Evolutionary conservation across 2,329 filamentous ascomycete species (phyloP).

Genomic region (Sporothrix dimorphospora): DNA sequence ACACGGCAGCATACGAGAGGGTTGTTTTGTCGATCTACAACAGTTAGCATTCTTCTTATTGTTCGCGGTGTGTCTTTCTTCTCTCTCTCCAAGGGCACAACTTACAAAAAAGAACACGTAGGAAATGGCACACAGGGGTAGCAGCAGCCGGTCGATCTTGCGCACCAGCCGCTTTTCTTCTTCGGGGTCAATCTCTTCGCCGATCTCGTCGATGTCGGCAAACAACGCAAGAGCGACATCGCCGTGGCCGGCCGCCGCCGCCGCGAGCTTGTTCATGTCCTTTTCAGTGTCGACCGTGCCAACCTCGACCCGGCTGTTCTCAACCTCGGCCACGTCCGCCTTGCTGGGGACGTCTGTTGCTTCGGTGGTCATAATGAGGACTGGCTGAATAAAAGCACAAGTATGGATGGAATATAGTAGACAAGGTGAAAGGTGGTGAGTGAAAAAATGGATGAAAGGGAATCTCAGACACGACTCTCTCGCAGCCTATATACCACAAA

Average conservation of each 20-base stretch:
- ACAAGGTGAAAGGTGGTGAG: neutral
- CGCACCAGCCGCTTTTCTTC: conserved; percentile 42
- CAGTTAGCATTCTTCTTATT: neutral
- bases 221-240: conserved; percentile 21
- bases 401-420: neutral
- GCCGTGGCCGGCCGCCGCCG: neutral
- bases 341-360: conserved; percentile 2
- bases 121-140: conserved; percentile 46
- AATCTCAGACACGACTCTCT: neutral
- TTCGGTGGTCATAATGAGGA: neutral
- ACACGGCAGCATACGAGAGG: conserved; percentile 66
- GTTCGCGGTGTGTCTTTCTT: neutral
- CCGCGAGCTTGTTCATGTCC: neutral
- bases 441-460: neutral
- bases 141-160: conserved; percentile 45
- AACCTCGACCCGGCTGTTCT: neutral
- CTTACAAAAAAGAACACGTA: conserved; percentile 47
- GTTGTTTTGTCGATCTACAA: conserved; percentile 52
- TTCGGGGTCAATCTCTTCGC: conserved; percentile 42
- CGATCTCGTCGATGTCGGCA: conserved; percentile 11
- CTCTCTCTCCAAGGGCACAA: conserved; percentile 18
- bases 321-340: conserved; percentile 9
- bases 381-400: neutral
- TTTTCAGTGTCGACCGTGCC: conserved; percentile 3
- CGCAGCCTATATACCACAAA: conserved; percentile 12